Base-by-base conservation (phyloP, 805 yeast species). In the Pichia scutulata region DNA sequence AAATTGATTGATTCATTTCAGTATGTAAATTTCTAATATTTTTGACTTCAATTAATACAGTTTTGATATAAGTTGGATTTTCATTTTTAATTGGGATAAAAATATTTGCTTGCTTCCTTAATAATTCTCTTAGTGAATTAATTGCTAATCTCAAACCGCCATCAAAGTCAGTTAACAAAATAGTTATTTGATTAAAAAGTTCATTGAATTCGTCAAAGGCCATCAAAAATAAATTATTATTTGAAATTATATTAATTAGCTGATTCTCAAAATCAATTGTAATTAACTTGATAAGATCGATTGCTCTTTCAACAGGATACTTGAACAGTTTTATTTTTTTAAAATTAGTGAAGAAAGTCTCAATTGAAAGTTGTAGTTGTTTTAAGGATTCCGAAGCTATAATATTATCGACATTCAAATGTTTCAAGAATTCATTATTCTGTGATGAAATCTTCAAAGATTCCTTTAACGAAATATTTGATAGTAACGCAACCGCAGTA, bases 31-130 rank as follows among this genome's bases (percentile, higher is more conserved):
- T 25, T 22, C 42, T 22, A 3, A 49, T 24, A 7, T 16, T 19
- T n/a, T 21, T 45, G 1, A 54, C 24, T 23, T 41, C 37, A 3
- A 18, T 13, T 9, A 54, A 6, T 7, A 18, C 10, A 23, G 23
- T 37, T 26, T 45, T 42, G 2, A 54, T 18, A 22, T 22, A 18
- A 8, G 55, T 57, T 2, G 74, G 67, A 9, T 80, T 73, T n/a
- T 69, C 70, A 10, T 89, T 71, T 51, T 81, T 78, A 21, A 88
- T 77, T 22, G 82, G 76, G 14, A 84, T 74, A 60, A 84, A 84
- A 52, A 80, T 81, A 49, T 86, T 92, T 9, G 81, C 79, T 41
- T 93, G 68, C 57, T 82, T 86, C 55, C 97, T 71, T 40, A 86
- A 70, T 3, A 86, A 65, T 52, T 90, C 97, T 50, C 97, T 75